Conservation (phyloP, 2,329 filamentous ascomycete species). For the Fusarium lateritium region DNA sequence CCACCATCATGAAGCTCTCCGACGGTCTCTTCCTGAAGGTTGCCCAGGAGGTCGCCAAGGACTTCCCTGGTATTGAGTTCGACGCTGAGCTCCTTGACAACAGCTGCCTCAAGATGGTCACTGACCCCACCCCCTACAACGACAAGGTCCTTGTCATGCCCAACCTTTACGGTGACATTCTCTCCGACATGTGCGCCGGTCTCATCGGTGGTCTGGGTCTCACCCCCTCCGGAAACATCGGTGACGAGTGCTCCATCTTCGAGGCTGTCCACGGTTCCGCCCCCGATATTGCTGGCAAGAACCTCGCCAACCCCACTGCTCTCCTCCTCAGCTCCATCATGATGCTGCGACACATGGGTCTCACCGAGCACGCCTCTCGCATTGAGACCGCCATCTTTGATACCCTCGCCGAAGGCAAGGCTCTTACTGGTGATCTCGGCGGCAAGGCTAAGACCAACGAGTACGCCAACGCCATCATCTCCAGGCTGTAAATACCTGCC, state of each 20-base stretch:
- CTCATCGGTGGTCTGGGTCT: conserved; percentile 97
- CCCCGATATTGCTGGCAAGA: conserved; percentile 96
- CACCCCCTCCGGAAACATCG: conserved; percentile 98
- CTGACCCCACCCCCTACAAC: conserved; percentile 96
- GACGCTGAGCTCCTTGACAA: conserved; percentile 99
- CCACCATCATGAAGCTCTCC: conserved; percentile 99
- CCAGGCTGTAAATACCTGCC: conserved; percentile 66
- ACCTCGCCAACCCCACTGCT: conserved; percentile 96
- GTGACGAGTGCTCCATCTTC: conserved; percentile 99
- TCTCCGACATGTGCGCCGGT: conserved; percentile 99
- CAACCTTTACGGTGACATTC: conserved; percentile 99
- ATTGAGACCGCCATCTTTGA: conserved; percentile 97
- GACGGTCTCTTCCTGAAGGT: conserved; percentile 97
- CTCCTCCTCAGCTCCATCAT: conserved; percentile 97
- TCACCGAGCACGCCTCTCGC: conserved; percentile 84
- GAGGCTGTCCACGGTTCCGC: conserved; percentile 98
- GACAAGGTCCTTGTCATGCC: conserved; percentile 99
- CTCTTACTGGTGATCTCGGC: conserved; percentile 94
- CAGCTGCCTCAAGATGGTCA: conserved; percentile 98
- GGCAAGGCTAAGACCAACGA: conserved; percentile 97
- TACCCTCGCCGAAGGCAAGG: conserved; percentile 95
- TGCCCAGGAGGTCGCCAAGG: conserved; percentile 88
- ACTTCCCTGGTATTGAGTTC: conserved; percentile 96
- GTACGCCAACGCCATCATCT: conserved; percentile 93
- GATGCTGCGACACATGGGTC: conserved; percentile 99